A percentile compares a stretch with the other conserved stretches of the same genome.
phyloP scores from a whole-genome alignment of 306 rosid species.

The Heteromeles arbutifolia region DNA sequence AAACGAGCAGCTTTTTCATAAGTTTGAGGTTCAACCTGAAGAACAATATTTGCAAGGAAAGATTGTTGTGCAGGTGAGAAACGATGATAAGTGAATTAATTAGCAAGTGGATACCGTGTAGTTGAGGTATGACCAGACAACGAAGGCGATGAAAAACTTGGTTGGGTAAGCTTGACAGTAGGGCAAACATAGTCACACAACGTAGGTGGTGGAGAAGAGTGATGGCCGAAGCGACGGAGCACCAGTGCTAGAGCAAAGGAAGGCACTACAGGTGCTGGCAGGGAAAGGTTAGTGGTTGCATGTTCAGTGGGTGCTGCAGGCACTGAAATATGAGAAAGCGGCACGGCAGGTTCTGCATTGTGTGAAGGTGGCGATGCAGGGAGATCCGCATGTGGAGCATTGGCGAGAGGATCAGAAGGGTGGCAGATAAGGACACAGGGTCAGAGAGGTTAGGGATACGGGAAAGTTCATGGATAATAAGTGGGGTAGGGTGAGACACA shows the following conservation, averaged over 20 bases:
- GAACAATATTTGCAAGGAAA: not conserved
- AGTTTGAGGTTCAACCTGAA: not conserved
- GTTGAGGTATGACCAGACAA: not conserved
- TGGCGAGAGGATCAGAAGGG: too few relatives aligned
- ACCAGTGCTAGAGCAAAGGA: rapidly evolving
- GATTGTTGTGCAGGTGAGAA: not conserved
- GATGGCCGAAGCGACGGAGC: rapidly evolving
- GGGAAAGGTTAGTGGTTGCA: rapidly evolving
- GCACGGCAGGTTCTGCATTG: too few relatives aligned
- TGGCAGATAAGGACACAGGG: too few relatives aligned
- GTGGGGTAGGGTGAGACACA: too few relatives aligned
- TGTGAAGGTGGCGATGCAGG: too few relatives aligned
- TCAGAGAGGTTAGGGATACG: too few relatives aligned
- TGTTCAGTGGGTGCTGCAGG: too few relatives aligned
- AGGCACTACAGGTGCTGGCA: too few relatives aligned
- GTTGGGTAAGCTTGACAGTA: too few relatives aligned
- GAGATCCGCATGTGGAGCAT: too few relatives aligned
- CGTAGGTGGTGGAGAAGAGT: not conserved
- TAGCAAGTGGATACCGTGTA: not conserved
- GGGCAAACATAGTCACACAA: not conserved
- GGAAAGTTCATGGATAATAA: too few relatives aligned
- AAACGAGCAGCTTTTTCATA: not conserved
- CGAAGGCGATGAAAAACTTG: not conserved
- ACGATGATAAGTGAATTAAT: not conserved
- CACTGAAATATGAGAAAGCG: rapidly evolving